phyloP scores from a whole-genome alignment of 2,329 filamentous ascomycete genomes.

The Trichoderma sp. region DNA sequence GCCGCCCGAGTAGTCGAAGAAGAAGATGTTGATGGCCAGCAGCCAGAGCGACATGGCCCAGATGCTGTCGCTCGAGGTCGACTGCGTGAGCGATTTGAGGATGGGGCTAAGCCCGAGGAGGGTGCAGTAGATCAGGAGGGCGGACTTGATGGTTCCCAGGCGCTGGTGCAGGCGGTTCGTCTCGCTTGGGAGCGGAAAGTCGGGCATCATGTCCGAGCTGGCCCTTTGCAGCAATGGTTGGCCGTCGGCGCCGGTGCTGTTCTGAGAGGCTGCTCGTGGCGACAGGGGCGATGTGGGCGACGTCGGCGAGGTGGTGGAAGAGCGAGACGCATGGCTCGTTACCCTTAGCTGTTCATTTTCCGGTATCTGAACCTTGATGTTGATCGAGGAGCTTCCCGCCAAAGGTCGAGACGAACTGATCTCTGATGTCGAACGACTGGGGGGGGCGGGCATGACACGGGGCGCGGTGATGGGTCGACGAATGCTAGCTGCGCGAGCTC shows the following conservation, averaged over 20 bases:
- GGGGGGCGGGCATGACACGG: conserved; percentile 36
- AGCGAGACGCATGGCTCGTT: conserved; percentile 44
- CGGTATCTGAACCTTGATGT: conserved; percentile 37
- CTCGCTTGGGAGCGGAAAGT: conserved; percentile 40
- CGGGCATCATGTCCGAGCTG: conserved; percentile 39
- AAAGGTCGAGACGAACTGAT: conserved; percentile 37
- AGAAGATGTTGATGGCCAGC: conserved; percentile 93
- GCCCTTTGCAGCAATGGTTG: conserved; percentile 35
- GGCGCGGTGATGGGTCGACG: conserved; percentile 41
- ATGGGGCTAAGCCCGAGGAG: conserved; percentile 91
- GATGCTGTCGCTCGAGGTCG: conserved; percentile 90
- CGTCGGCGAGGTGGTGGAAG: conserved; percentile 31
- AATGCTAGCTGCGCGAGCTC: conserved; percentile 44
- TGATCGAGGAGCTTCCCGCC: conserved; percentile 52
- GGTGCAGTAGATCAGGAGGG: conserved; percentile 88
- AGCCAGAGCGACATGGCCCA: conserved; percentile 97
- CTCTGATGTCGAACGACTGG: conserved; percentile 33
- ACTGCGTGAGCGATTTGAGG: conserved; percentile 91
- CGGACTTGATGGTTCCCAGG: conserved; percentile 85
- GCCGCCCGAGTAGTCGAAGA: conserved; percentile 89
- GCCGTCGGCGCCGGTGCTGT: neutral
- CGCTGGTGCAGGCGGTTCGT: conserved; percentile 53
- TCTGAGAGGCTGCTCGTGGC: conserved; percentile 3
- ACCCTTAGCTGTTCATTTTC: conserved; percentile 26
- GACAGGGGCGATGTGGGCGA: conserved; percentile 12